Percentiles rank a stretch among this genome's conserved stretches.
Evolutionary conservation across 352 stramenopile species (phyloP).

Genomic region (Bremia lactucae): DNA sequence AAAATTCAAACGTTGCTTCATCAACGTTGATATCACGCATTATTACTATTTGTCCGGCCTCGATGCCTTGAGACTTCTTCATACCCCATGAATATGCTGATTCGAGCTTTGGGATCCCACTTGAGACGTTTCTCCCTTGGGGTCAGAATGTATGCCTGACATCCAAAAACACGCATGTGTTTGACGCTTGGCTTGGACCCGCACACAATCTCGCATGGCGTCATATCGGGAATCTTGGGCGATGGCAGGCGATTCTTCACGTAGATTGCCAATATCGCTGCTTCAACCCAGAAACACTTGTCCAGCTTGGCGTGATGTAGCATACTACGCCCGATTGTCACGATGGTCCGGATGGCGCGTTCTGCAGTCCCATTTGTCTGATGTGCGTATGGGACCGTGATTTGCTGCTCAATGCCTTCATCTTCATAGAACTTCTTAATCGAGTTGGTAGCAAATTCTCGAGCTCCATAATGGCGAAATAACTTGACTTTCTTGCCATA

Average conservation of each 20-base stretch:
- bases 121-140: constrained; percentile 5
- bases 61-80: constrained; percentile 1
- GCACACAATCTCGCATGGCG: not conserved
- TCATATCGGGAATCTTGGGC: not conserved
- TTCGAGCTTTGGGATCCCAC: constrained; percentile 3
- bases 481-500: no score
- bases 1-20: no score
- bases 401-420: constrained; percentile 11
- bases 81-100: not conserved
- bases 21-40: not conserved
- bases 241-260: not conserved
- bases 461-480: no score
- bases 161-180: constrained; percentile 4
- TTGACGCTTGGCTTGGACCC: constrained; percentile 8
- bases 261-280: no score
- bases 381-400: no score
- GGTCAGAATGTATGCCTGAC: not conserved
- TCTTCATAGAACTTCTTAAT: no score
- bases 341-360: no score
- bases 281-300: no score
- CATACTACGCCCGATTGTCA: no score
- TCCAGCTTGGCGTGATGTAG: no score
- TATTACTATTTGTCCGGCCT: not conserved
- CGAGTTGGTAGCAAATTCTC: no score
- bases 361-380: no score